Percentiles rank a stretch among this genome's conserved stretches.
Conservation (phyloP, 139 green algal genomes). For the Chlorella sp. region DNA sequence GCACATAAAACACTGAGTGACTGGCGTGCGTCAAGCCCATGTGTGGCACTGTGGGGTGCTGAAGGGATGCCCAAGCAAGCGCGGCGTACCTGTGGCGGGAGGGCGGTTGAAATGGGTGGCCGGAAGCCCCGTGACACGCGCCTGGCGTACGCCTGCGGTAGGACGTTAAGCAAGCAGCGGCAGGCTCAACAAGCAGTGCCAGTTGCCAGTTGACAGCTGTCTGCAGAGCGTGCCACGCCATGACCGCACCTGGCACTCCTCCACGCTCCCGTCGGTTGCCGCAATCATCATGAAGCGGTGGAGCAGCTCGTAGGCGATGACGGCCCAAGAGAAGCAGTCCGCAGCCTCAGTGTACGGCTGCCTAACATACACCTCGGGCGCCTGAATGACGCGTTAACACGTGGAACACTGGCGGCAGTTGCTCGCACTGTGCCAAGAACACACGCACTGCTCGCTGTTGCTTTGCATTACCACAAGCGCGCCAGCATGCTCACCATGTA, state of each 20-base stretch:
- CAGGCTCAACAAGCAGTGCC: too few relatives aligned
- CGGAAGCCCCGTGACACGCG: slow-evolving; percentile 1
- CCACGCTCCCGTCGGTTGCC: not conserved
- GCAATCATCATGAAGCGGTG: slow-evolving; percentile 3
- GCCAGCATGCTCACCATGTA: not conserved
- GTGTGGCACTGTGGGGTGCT: not conserved
- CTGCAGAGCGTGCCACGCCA: too few relatives aligned
- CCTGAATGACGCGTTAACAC: too few relatives aligned
- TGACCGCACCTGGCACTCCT: too few relatives aligned
- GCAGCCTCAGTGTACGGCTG: slow-evolving; percentile 3
- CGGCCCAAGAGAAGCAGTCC: not conserved
- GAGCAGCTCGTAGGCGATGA: slow-evolving; percentile 1
- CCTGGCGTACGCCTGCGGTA: not conserved
- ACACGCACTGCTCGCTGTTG: too few relatives aligned
- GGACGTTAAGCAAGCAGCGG: too few relatives aligned
- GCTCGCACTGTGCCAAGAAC: too few relatives aligned
- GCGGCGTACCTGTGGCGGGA: not conserved
- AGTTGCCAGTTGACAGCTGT: too few relatives aligned
- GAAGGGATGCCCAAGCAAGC: too few relatives aligned
- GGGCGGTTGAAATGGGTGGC: not conserved
- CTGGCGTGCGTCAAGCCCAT: not conserved
- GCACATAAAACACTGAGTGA: too few relatives aligned
- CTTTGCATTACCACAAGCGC: too few relatives aligned
- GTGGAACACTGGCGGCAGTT: too few relatives aligned
- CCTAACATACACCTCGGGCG: slow-evolving; percentile 2